Evolutionary conservation across 805 yeast genomes (phyloP), one percentile per base, ranked within the genome.

Genomic region (Ogataea wickerhamii): DNA sequence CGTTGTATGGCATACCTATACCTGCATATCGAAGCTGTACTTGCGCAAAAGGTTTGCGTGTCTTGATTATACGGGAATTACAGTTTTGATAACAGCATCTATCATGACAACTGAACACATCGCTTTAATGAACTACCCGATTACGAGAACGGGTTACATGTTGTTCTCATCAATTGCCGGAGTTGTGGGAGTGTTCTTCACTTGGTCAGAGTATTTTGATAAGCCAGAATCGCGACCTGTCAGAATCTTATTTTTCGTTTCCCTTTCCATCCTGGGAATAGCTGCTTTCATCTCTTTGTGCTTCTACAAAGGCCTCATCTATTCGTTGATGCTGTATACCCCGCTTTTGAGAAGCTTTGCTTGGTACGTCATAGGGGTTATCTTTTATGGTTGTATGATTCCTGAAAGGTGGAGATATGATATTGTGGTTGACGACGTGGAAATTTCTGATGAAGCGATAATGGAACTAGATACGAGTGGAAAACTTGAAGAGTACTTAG

Each of bases 191-290:
- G 74, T 87, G 20, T 57, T 71, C 13, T 78, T 91, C 66, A 87
- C 93, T 40, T 91, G 98, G 96, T 78, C 88, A n/a, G 91, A 95
- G 4, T 73, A 68, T 48, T 91, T 93, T 60, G 98, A 93, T 60
- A 73, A 76, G 39, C 95, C 96, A 4, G 94, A 87, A 54, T 78
- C 87, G 44, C 71, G 95, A 45, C 79, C 82, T 4, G 63, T 87
- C 40, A 70, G 98, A 48, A 86, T 93, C 40, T 69, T 76, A 10
- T 91, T 91, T 49, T 91, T 87, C 59, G 69, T 87, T 18, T 73
- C 88, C 3, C 70, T 91, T 41, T 87, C 96, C 0, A 71, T 74
- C 2, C 67, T 87, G 37, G 98, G 98, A 2, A 69, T 73, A 11
- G 58, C 82, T 2, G 77, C 96, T 2, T 78, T 82, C 36, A 43